Percentiles rank a stretch among this genome's conserved stretches.
Conservation (phyloP, 371 early-diverging fungal genomes). For the Rhizopus delemar region DNA sequence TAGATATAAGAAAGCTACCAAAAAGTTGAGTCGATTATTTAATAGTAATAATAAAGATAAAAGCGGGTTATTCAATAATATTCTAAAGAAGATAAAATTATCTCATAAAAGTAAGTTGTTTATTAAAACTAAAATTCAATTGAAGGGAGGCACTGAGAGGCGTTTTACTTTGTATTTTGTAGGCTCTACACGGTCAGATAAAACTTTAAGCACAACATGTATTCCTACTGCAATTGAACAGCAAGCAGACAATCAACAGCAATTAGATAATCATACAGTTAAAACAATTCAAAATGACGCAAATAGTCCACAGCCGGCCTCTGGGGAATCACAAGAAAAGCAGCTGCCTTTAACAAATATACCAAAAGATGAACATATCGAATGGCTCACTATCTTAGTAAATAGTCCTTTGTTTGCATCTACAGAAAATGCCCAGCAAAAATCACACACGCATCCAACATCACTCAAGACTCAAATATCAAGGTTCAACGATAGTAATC, state of each 20-base stretch:
- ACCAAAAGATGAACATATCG: neutral
- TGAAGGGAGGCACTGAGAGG: neutral
- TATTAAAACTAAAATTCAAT: neutral
- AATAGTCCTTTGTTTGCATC: neutral
- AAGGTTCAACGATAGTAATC: neutral
- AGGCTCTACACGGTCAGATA: too few relatives aligned
- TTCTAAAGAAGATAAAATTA: neutral
- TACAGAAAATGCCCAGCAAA: neutral
- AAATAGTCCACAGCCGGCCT: too few relatives aligned
- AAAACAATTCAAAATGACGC: too few relatives aligned
- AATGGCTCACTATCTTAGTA: neutral
- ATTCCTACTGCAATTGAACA: too few relatives aligned
- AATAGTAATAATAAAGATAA: neutral
- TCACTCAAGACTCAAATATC: too few relatives aligned
- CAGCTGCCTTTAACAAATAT: too few relatives aligned
- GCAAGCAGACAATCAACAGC: neutral
- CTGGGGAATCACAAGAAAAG: too few relatives aligned
- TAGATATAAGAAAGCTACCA: conserved; percentile 2
- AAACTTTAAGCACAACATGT: too few relatives aligned
- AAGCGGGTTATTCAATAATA: neutral
- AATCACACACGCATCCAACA: too few relatives aligned
- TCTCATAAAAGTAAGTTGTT: neutral
- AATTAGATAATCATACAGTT: too few relatives aligned
- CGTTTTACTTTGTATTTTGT: neutral
- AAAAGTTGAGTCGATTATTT: conserved; percentile 5